Percentiles rank a stretch among this genome's conserved stretches.
These are phyloP conservation scores for Pelargonium citronellum DNA, from an alignment of 441 rosid genomes.

Conservation along the genomic window DNA sequence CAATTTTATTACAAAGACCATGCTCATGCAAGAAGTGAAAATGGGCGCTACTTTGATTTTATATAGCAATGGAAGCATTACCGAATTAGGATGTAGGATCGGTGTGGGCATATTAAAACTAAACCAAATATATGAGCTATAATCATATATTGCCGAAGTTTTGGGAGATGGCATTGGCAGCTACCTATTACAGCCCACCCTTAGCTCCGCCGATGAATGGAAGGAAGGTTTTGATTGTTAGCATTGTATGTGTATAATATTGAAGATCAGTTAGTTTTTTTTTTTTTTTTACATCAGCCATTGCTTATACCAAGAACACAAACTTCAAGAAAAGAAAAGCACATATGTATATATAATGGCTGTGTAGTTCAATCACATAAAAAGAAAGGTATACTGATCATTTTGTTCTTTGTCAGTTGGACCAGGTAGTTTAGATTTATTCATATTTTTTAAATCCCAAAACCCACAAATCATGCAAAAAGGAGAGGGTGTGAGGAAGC, in stretches of 20 bases:
- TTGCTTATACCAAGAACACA: constrained; percentile 29
- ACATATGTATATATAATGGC: constrained; percentile 16
- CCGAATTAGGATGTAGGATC: too few species aligned
- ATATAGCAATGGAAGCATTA: neutral
- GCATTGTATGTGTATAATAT: constrained; percentile 21
- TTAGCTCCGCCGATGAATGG: too few species aligned
- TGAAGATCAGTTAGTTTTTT: constrained; percentile 25
- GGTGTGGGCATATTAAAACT: too few species aligned
- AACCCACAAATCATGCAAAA: constrained; percentile 38
- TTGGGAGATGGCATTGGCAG: too few species aligned
- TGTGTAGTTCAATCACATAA: constrained; percentile 56
- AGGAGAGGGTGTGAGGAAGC: constrained; percentile 17
- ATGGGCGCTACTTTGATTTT: too few species aligned
- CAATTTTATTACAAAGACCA: neutral
- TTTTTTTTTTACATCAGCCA: constrained; percentile 23
- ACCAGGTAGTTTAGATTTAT: constrained; percentile 33
- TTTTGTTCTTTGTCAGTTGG: constrained; percentile 42
- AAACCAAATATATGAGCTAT: too few species aligned
- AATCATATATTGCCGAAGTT: too few species aligned
- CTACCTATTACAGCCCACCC: too few species aligned
- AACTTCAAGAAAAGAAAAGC: constrained; percentile 46
- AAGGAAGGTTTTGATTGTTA: neutral
- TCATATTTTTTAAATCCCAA: constrained; percentile 34
- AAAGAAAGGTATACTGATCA: constrained; percentile 40
- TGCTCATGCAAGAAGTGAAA: neutral